Percentiles rank a stretch among this genome's conserved stretches.
phyloP scores from a whole-genome alignment of 495 filamentous ascomycete genomes.

The Aspergillus egyptiacus region DNA sequence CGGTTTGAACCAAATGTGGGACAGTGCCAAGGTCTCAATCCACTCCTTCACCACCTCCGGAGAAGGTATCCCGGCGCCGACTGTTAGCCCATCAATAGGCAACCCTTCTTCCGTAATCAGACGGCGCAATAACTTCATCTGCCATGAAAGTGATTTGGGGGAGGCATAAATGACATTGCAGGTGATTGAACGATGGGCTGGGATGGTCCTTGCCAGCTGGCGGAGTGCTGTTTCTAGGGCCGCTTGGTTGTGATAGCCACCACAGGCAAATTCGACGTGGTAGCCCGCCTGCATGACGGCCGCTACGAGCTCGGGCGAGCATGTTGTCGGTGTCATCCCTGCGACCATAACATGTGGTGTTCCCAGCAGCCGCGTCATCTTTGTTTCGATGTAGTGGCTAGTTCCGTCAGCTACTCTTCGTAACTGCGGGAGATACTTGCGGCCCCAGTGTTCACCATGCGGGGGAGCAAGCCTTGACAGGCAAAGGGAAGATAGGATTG shows the following conservation, averaged over 20 bases:
- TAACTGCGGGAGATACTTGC: background rate
- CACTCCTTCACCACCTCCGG: slow-evolving; percentile 92
- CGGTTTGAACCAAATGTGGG: slow-evolving; percentile 92
- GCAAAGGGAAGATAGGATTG: background rate
- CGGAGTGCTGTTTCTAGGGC: slow-evolving; percentile 79
- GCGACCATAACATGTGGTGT: slow-evolving; percentile 88
- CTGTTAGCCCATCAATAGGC: slow-evolving; percentile 89
- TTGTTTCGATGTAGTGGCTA: slow-evolving; percentile 61
- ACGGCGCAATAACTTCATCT: slow-evolving; percentile 82
- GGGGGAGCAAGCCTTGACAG: background rate
- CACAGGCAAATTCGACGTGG: slow-evolving; percentile 81
- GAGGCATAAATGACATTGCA: slow-evolving; percentile 96
- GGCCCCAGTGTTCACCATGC: background rate
- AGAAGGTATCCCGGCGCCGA: slow-evolving; percentile 88
- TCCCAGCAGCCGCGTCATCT: slow-evolving; percentile 89
- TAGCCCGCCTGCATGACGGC: slow-evolving; percentile 93
- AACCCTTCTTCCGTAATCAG: slow-evolving; percentile 81
- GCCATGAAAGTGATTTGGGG: slow-evolving; percentile 92
- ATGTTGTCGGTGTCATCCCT: slow-evolving; percentile 92
- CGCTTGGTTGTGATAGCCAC: slow-evolving; percentile 89
- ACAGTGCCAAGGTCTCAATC: slow-evolving; percentile 81
- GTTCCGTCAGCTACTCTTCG: background rate
- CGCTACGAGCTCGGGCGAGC: slow-evolving; percentile 89
- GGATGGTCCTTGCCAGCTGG: slow-evolving; percentile 84
- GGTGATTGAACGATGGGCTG: slow-evolving; percentile 84